phyloP scores from a whole-genome alignment of 2,329 filamentous ascomycete genomes.

The Venturia effusa region DNA sequence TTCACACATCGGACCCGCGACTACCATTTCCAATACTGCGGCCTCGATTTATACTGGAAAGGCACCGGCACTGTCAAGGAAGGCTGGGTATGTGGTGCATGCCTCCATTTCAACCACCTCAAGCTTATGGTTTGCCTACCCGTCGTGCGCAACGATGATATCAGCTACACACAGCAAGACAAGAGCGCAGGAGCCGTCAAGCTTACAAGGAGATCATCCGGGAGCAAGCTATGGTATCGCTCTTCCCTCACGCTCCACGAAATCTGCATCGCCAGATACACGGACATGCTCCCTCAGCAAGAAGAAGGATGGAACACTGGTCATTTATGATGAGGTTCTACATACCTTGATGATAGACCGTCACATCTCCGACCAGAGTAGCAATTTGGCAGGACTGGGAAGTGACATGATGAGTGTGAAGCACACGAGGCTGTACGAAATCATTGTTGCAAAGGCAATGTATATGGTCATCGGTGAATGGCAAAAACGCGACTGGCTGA shows the following conservation, averaged over 20 bases:
- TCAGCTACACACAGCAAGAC: neutral
- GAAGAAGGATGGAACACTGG: conserved; percentile 20
- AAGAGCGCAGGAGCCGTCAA: neutral
- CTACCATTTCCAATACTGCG: conserved; percentile 20
- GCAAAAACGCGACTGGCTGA: conserved; percentile 16
- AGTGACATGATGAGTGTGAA: neutral
- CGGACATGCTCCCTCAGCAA: conserved; percentile 18
- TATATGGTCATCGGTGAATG: conserved; percentile 25
- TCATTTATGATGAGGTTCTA: conserved; percentile 20
- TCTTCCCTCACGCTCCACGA: conserved; percentile 12
- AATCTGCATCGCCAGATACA: conserved; percentile 21
- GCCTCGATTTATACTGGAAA: conserved; percentile 25
- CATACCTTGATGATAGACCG: conserved; percentile 15
- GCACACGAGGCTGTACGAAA: conserved; percentile 18
- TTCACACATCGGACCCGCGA: conserved; percentile 19
- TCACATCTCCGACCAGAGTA: neutral
- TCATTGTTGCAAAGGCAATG: conserved; percentile 23
- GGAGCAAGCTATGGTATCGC: neutral
- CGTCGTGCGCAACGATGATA: neutral
- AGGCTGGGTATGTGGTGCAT: conserved; percentile 16
- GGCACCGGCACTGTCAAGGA: conserved; percentile 22
- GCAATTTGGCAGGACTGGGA: neutral
- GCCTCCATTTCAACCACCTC: conserved; percentile 21
- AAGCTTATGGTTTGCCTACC: conserved; percentile 20
- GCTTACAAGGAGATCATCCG: neutral